Evolutionary conservation across 495 filamentous ascomycete species (phyloP).

Genomic region (Penicillium egyptiacum): DNA sequence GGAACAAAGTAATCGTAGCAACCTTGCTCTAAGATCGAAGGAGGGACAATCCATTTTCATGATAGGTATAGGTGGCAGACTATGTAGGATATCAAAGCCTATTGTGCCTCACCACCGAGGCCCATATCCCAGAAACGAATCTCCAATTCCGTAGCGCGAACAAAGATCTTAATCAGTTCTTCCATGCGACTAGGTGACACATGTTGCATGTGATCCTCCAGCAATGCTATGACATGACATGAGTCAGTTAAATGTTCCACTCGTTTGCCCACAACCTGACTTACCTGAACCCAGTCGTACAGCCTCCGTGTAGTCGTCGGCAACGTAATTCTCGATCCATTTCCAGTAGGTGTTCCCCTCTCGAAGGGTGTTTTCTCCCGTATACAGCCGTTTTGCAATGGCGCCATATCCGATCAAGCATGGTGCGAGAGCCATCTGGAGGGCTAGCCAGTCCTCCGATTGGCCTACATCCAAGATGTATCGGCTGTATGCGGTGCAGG

Average conservation of each 20-base stretch:
- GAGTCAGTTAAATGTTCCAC: slow-evolving; percentile 25
- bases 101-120: slow-evolving; percentile 35
- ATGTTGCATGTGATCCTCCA: slow-evolving; percentile 67
- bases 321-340: slow-evolving; percentile 86
- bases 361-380: slow-evolving; percentile 52
- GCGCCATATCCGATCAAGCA: slow-evolving; percentile 85
- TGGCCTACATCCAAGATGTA: slow-evolving; percentile 88
- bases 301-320: slow-evolving; percentile 70
- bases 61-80: not conserved
- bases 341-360: slow-evolving; percentile 80
- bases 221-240: slow-evolving; percentile 50
- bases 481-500: slow-evolving; percentile 56
- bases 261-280: slow-evolving; percentile 13
- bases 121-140: slow-evolving; percentile 89
- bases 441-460: slow-evolving; percentile 78
- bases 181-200: slow-evolving; percentile 75
- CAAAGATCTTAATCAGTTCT: slow-evolving; percentile 77
- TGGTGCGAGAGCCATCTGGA: slow-evolving; percentile 80
- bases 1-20: too few species aligned
- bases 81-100: not conserved
- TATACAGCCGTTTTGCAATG: slow-evolving; percentile 66
- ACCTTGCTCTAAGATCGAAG: not conserved
- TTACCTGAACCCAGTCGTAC: slow-evolving; percentile 67
- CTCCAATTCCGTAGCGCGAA: slow-evolving; percentile 88
- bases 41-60: not conserved